Conservation (phyloP, 2,329 filamentous ascomycete genomes). For the Botryotinia calthae region DNA sequence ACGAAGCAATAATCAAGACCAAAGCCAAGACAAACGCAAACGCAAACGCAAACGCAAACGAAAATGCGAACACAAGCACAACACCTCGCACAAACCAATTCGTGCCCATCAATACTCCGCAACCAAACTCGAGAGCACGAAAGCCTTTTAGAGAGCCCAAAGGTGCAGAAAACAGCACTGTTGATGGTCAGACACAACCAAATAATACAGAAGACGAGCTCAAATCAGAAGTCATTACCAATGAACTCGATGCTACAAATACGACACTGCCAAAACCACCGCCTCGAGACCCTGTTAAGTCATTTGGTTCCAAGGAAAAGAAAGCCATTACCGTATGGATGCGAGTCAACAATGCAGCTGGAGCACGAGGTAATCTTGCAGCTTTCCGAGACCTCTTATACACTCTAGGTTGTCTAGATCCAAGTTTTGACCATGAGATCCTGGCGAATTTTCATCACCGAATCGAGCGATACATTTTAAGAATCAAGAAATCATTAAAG, state of each 20-base stretch:
- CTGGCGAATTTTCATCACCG: neutral
- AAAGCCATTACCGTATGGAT: neutral
- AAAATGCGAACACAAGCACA: neutral
- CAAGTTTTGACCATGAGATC: slow-evolving; percentile 3
- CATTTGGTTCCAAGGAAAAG: neutral
- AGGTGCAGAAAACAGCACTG: too few species aligned
- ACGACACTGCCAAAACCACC: neutral
- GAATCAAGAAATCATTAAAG: neutral
- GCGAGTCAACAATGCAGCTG: neutral
- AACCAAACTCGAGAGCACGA: neutral
- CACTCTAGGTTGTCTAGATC: neutral
- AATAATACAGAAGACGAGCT: neutral
- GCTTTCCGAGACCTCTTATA: neutral
- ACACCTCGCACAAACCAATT: neutral
- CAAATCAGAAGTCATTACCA: neutral
- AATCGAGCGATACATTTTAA: neutral
- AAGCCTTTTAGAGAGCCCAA: neutral
- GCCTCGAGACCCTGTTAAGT: neutral
- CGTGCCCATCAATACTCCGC: neutral
- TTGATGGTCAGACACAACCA: neutral
- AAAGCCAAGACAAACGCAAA: neutral
- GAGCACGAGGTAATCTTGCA: neutral
- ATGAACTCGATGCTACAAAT: neutral
- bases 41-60: neutral
- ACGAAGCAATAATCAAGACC: neutral